These are phyloP conservation scores for Aspergillus sclerotioniger DNA, from an alignment of 495 filamentous ascomycete species.

Conservation along the genomic window DNA sequence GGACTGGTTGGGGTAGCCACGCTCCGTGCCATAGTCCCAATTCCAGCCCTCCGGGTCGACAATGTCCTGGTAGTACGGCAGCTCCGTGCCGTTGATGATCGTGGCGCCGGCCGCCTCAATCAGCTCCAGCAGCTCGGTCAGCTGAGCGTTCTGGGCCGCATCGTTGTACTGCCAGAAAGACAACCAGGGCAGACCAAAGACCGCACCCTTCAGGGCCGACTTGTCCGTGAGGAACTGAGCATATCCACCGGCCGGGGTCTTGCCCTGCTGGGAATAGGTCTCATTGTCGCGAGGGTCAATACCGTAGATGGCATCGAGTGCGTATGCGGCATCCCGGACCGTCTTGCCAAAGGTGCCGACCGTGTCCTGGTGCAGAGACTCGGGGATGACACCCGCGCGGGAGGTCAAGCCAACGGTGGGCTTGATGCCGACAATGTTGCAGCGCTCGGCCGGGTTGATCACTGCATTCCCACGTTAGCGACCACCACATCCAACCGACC, in stretches of 20 bases:
- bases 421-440: constrained; percentile 65
- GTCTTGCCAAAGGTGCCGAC: constrained; percentile 65
- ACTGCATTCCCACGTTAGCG: constrained; percentile 32
- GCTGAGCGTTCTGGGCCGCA: constrained; percentile 47
- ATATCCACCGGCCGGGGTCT: constrained; percentile 55
- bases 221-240: constrained; percentile 52
- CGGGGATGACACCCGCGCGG: constrained; percentile 62
- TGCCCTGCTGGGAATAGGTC: constrained; percentile 53
- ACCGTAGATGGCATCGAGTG: constrained; percentile 65
- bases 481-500: background rate
- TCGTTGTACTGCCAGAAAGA: constrained; percentile 63
- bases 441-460: constrained; percentile 68
- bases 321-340: constrained; percentile 64
- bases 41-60: constrained; percentile 65
- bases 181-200: constrained; percentile 69
- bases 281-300: constrained; percentile 58
- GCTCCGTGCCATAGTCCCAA: constrained; percentile 66
- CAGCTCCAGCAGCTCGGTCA: constrained; percentile 52
- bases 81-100: constrained; percentile 68
- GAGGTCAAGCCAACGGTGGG: constrained; percentile 65
- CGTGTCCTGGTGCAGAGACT: constrained; percentile 63
- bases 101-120: constrained; percentile 62
- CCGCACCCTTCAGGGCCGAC: constrained; percentile 55
- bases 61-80: constrained; percentile 58
- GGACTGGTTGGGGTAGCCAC: constrained; percentile 64